These are phyloP conservation scores for Pulveroboletus ravenelii DNA, from an alignment of 768 basidiomycete species.

Conservation along the genomic window DNA sequence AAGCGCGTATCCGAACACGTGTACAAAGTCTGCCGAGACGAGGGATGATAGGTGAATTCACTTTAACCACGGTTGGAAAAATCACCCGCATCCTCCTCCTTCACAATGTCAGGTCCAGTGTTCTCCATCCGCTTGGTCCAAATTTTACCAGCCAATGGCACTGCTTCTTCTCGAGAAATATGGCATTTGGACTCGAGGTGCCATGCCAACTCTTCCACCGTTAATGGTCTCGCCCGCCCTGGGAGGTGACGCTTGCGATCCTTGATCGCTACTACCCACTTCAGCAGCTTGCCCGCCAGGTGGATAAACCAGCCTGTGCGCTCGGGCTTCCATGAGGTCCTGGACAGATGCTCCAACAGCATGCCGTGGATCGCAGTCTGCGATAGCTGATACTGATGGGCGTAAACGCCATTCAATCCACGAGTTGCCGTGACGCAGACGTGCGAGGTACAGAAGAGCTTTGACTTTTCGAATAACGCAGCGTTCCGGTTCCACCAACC, in stretches of 20 bases:
- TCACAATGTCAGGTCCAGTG: constrained; percentile 4
- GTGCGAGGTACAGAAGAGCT: constrained; percentile 25
- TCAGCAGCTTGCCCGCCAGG: constrained; percentile 17
- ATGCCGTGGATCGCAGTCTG: constrained; percentile 19
- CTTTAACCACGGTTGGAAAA: background rate
- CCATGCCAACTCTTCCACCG: constrained; percentile 11
- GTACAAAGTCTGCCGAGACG: too few relatives aligned
- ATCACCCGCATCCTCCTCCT: background rate
- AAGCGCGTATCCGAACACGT: too few relatives aligned
- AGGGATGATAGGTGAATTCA: background rate
- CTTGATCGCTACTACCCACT: constrained; percentile 14
- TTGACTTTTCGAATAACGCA: constrained; percentile 18
- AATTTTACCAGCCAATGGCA: constrained; percentile 14
- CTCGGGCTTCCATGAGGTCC: constrained; percentile 19
- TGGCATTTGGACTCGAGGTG: constrained; percentile 15
- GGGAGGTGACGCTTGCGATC: background rate
- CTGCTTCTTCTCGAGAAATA: constrained; percentile 11
- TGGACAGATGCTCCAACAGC: constrained; percentile 17
- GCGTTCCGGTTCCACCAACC: constrained; percentile 32
- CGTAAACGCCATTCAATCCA: constrained; percentile 20
- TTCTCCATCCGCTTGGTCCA: constrained; percentile 13
- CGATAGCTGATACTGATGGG: constrained; percentile 30
- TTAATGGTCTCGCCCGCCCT: constrained; percentile 4
- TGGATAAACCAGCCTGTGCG: constrained; percentile 19
- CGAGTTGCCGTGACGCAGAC: constrained; percentile 37